Conservation (phyloP, 1,139 yeast genomes). For the Scheffersomyces titani region DNA sequence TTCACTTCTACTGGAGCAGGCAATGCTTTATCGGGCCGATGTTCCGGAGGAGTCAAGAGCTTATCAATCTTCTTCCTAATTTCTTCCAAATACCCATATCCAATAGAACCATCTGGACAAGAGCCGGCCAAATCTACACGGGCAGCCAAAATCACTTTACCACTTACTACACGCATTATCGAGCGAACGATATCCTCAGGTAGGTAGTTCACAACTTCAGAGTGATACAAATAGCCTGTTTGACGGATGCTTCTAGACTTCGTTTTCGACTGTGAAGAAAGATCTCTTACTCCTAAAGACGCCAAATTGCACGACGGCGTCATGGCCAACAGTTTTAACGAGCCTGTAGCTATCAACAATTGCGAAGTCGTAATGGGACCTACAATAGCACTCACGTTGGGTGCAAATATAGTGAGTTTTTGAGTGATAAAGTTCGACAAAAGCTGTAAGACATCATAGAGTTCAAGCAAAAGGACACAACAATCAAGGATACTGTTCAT, state of each 20-base stretch:
- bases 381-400: conserved; percentile 72
- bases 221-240: conserved; percentile 63
- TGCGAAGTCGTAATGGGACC: conserved; percentile 79
- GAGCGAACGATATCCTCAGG: conserved; percentile 65
- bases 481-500: conserved; percentile 43
- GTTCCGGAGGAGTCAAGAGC: conserved; percentile 76
- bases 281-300: conserved; percentile 67
- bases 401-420: conserved; percentile 65
- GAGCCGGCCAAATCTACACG: conserved; percentile 64
- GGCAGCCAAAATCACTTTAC: conserved; percentile 80
- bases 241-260: conserved; percentile 47
- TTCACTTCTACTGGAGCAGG: conserved; percentile 80
- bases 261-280: conserved; percentile 33
- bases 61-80: conserved; percentile 67
- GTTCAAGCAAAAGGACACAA: conserved; percentile 48
- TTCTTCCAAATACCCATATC: conserved; percentile 60
- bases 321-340: conserved; percentile 63
- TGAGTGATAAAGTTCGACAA: conserved; percentile 59
- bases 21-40: conserved; percentile 67
- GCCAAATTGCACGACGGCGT: conserved; percentile 87
- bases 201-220: conserved; percentile 52
- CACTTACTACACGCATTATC: conserved; percentile 79
- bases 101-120: conserved; percentile 54
- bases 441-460: conserved; percentile 43
- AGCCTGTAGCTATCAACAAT: conserved; percentile 69